Conservation (phyloP, 176 grass and related monocot genomes). For the Puya raimondii region DNA sequence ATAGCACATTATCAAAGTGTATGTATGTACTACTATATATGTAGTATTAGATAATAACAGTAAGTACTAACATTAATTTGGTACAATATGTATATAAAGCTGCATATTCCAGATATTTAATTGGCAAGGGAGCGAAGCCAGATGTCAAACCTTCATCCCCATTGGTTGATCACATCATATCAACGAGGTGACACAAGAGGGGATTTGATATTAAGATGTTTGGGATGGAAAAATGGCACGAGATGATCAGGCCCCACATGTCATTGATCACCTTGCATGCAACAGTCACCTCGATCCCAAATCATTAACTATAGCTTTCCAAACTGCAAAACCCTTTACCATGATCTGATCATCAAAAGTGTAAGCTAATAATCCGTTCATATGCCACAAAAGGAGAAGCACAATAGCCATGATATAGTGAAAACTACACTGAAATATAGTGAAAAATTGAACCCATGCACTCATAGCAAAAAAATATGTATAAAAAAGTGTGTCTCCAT, state of each 20-base stretch:
- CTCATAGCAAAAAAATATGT: neutral
- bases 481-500: neutral
- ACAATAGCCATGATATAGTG: neutral
- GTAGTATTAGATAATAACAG: too few species aligned
- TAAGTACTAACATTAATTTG: too few species aligned
- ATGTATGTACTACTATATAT: too few species aligned
- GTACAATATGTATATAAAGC: too few species aligned
- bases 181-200: neutral
- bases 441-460: neutral
- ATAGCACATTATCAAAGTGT: too few species aligned
- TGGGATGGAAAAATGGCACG: neutral
- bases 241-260: neutral
- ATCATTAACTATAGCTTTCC: slow-evolving; percentile 5
- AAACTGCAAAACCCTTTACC: slow-evolving; percentile 7
- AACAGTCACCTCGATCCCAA: neutral
- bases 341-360: neutral
- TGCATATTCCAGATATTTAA: too few species aligned
- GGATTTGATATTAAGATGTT: too few species aligned
- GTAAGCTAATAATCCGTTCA: neutral
- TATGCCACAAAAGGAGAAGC: neutral
- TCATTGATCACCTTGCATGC: neutral
- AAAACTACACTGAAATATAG: neutral
- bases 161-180: neutral
- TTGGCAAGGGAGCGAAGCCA: too few species aligned
- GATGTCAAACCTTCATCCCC: too few species aligned